Percentiles rank a stretch among this genome's conserved stretches.
Evolutionary conservation across 1,284 basidiomycete species (phyloP).

Genomic region (Irpex sp.): DNA sequence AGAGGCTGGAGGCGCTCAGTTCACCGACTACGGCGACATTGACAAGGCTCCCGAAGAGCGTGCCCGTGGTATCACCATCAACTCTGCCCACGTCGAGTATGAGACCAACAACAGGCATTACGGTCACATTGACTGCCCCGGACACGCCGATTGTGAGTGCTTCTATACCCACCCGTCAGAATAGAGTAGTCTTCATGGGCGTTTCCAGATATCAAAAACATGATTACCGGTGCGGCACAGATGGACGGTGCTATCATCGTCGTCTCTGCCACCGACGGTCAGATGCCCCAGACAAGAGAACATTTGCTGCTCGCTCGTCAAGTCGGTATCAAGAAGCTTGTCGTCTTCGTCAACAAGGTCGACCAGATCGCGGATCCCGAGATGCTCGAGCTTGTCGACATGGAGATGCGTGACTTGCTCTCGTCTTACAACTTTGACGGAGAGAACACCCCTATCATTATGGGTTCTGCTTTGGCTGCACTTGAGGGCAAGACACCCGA

Average conservation of each 20-base stretch:
- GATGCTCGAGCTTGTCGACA: constrained; percentile 99
- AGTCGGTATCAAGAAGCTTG: constrained; percentile 97
- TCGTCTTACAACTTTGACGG: constrained; percentile 93
- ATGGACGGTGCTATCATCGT: constrained; percentile 99
- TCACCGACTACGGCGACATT: constrained; percentile 97
- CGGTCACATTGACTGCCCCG: constrained; percentile 99
- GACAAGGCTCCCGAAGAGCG: constrained; percentile 99
- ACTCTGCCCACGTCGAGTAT: constrained; percentile 95
- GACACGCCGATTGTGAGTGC: constrained; percentile 85
- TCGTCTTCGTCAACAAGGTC: constrained; percentile 99
- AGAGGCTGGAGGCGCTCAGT: constrained; percentile 81
- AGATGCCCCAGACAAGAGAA: constrained; percentile 99
- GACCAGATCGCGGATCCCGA: constrained; percentile 96
- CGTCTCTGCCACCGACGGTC: constrained; percentile 97
- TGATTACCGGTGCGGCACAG: constrained; percentile 99
- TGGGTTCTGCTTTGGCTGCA: constrained; percentile 95
- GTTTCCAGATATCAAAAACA: constrained; percentile 85
- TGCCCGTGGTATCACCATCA: constrained; percentile 99
- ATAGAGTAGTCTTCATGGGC: background rate
- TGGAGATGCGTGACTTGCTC: constrained; percentile 99
- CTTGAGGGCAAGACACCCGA: constrained; percentile 83
- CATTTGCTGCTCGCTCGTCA: constrained; percentile 97
- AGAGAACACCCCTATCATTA: constrained; percentile 94
- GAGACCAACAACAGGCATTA: constrained; percentile 93
- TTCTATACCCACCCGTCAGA: background rate